Evolutionary conservation across 768 basidiomycete species (phyloP).

Genomic region (Phaeolepiota aurea): DNA sequence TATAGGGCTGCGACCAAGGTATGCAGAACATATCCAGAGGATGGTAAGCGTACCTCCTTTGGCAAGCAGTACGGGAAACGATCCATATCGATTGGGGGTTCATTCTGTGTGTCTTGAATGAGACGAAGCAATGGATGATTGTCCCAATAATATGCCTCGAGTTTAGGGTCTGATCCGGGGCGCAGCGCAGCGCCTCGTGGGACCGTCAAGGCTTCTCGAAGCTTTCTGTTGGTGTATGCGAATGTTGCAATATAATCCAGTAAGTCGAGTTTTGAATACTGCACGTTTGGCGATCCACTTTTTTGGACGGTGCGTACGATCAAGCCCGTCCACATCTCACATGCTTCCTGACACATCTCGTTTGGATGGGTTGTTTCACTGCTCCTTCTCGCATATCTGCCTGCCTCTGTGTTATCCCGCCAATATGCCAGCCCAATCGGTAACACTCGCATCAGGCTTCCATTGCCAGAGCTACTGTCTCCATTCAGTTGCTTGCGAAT

Average conservation of each 20-base stretch:
- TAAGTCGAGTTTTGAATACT: slow-evolving; percentile 29
- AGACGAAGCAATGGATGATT: slow-evolving; percentile 32
- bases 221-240: slow-evolving; percentile 22
- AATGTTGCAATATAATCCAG: slow-evolving; percentile 28
- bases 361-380: slow-evolving; percentile 36
- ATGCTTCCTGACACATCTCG: slow-evolving; percentile 30
- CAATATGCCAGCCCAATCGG: slow-evolving; percentile 36
- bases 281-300: slow-evolving; percentile 8
- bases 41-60: slow-evolving; percentile 17
- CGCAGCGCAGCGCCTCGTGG: slow-evolving; percentile 13
- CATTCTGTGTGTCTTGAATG: slow-evolving; percentile 17
- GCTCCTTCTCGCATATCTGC: slow-evolving; percentile 25
- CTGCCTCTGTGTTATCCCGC: slow-evolving; percentile 22
- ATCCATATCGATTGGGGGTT: slow-evolving; percentile 2
- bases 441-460: slow-evolving; percentile 37
- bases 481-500: slow-evolving; percentile 21
- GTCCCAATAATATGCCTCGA: slow-evolving; percentile 22
- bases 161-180: slow-evolving; percentile 13
- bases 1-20: slow-evolving; percentile 33
- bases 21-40: slow-evolving; percentile 31
- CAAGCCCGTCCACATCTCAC: slow-evolving; percentile 28
- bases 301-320: slow-evolving; percentile 25
- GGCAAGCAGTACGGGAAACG: slow-evolving; percentile 23
- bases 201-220: slow-evolving; percentile 22
- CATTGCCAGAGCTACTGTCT: slow-evolving; percentile 25